Evolutionary conservation across 345 rosid species (phyloP), one percentile per base, ranked within the genome.

Genomic region (Eucalyptus marginata): DNA sequence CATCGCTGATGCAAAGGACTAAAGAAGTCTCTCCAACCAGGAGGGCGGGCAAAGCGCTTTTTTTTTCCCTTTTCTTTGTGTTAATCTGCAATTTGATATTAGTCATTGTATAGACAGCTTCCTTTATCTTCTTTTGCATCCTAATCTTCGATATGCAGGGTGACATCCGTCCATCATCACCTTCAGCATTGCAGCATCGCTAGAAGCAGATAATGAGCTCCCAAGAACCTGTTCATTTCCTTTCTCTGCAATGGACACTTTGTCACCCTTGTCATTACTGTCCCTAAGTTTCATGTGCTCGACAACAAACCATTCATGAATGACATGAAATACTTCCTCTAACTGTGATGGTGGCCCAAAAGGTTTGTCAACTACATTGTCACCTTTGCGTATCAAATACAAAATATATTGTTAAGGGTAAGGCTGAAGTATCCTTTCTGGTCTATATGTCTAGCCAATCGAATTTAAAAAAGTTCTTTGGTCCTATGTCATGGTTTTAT

Each of bases 1-100:
- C 89, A 95, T 96, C 86, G 97, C 98, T 36, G 99, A 97, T 87
- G 98, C 96, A 1, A 96, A 96, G 93, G 98, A 96, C 94, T 96
- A 92, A 89, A 81, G 80, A 51, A 64, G 79, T 50, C 89, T 71
- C 58, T 27, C 54, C 89, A 88, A 64, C 76, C 76, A 64, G 36
- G 31, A 64, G 4, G 76, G 36, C 76, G 33, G 76, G 76, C 40
- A 15, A n/a, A 64, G 76, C 3, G 76, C 40, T 14, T 64, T 18
- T 52, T 49, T 18, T 52, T 7, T 2, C 9, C 4, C 24, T 52
- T 7, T 52, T 52, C 8, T 14, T 7, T n/a, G 5, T n/a, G 20
- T 64, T 64, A 64, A 64, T n/a, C 76, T n/a, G 20, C 40, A 14
- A n/a, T n/a, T 64, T 64, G 76, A n/a, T 14, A n/a, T 64, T 64